Evolutionary conservation across 148 eudicot species (phyloP).

Genomic region (Rhododendron henanense): DNA sequence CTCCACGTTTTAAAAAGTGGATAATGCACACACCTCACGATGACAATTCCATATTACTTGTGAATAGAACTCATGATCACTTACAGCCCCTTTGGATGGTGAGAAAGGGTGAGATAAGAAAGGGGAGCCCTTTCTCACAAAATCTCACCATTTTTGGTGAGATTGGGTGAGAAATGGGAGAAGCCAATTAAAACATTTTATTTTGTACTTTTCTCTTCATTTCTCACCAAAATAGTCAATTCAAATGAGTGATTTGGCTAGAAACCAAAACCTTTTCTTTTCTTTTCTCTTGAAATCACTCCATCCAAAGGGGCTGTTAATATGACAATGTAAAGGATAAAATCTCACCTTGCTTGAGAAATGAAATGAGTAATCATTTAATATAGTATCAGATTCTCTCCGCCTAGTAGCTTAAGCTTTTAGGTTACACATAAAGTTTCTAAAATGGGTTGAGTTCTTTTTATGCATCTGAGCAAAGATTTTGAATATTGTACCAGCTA

Average conservation of each 20-base stretch:
- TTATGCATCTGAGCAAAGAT: background rate
- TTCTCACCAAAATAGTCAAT: too few relatives aligned
- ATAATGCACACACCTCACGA: background rate
- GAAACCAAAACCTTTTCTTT: too few relatives aligned
- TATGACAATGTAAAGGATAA: background rate
- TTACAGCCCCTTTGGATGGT: too few relatives aligned
- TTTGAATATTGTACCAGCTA: background rate
- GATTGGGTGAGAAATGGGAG: too few relatives aligned
- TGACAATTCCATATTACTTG: background rate
- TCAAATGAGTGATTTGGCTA: too few relatives aligned
- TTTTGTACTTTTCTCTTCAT: too few relatives aligned
- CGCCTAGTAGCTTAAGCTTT: background rate
- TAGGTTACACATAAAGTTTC: background rate
- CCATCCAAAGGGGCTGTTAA: background rate
- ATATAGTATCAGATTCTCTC: too few relatives aligned
- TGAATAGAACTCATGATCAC: background rate
- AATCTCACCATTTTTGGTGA: too few relatives aligned
- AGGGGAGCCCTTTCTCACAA: too few relatives aligned
- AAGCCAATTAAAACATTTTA: too few relatives aligned
- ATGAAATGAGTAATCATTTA: background rate
- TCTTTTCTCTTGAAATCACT: too few relatives aligned
- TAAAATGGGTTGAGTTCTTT: background rate
- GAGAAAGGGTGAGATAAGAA: too few relatives aligned
- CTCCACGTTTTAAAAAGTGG: background rate
- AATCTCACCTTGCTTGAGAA: background rate